These are phyloP conservation scores for Leccinum obscurum DNA, from an alignment of 768 basidiomycete species.

Conservation along the genomic window DNA sequence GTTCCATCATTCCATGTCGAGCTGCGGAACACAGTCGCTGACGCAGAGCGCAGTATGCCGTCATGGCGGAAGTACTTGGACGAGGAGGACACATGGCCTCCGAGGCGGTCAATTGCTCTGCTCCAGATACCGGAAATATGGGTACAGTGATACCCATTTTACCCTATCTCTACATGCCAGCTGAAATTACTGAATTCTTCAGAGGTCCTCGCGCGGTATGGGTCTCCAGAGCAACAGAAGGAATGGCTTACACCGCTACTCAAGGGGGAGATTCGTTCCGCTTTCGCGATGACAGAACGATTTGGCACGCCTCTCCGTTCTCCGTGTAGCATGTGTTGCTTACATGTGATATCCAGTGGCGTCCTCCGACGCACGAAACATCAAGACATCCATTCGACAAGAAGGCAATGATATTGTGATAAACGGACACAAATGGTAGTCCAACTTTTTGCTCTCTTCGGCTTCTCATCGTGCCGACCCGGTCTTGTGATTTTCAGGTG, in stretches of 20 bases:
- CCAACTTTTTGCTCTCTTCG: not conserved
- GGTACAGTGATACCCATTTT: constrained; percentile 42
- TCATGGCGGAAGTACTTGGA: constrained; percentile 96
- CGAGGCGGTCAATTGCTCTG: constrained; percentile 90
- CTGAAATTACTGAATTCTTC: constrained; percentile 13
- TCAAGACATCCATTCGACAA: constrained; percentile 79
- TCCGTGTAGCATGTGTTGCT: constrained; percentile 7
- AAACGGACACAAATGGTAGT: constrained; percentile 94
- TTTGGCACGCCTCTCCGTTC: constrained; percentile 49
- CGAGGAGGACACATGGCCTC: constrained; percentile 80
- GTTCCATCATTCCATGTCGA: constrained; percentile 11
- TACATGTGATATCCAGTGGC: constrained; percentile 47
- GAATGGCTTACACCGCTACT: constrained; percentile 87
- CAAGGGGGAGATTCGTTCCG: constrained; percentile 90
- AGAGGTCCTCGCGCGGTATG: constrained; percentile 98
- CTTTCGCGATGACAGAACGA: constrained; percentile 97
- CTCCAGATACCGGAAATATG: constrained; percentile 99
- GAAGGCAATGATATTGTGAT: constrained; percentile 90
- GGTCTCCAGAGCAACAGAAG: constrained; percentile 86
- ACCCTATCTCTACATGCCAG: not conserved
- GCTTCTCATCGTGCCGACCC: constrained; percentile 16
- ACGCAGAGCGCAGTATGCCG: constrained; percentile 69
- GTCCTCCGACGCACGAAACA: constrained; percentile 96
- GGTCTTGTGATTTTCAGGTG: constrained; percentile 54
- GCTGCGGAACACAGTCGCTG: not conserved